Evolutionary conservation across 768 basidiomycete species (phyloP).

Genomic region (Mycena epipterygia): DNA sequence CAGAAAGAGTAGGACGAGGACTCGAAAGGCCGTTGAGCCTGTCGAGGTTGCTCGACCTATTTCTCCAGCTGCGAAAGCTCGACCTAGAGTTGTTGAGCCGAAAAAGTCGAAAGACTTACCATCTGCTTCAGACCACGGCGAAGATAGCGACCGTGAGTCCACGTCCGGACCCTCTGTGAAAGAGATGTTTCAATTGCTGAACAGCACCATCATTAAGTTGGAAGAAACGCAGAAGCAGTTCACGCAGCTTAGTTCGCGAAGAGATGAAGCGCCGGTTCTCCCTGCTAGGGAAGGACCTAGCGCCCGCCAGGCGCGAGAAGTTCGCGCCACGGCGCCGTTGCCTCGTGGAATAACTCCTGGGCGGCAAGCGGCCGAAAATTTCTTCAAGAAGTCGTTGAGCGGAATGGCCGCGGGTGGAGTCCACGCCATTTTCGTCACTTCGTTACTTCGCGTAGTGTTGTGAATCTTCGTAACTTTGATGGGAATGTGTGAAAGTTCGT

Average conservation of each 20-base stretch:
- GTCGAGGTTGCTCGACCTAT: neutral
- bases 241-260: too few relatives aligned
- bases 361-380: neutral
- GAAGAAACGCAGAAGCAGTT: neutral
- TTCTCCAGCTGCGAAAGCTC: neutral
- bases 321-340: neutral
- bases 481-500: too few relatives aligned
- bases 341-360: neutral
- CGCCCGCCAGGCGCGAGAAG: neutral
- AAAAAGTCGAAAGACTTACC: neutral
- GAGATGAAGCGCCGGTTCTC: too few relatives aligned
- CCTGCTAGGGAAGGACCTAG: neutral
- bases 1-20: neutral
- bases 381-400: slow-evolving; percentile 1
- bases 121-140: neutral
- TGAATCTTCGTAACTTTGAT: too few relatives aligned
- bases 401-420: neutral
- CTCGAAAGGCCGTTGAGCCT: neutral
- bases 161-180: neutral
- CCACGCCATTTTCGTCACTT: too few relatives aligned
- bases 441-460: too few relatives aligned
- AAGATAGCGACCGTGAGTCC: neutral
- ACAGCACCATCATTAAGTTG: neutral
- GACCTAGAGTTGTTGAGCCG: neutral
- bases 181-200: neutral